Base-by-base conservation (phyloP, 352 stramenopile species). In the Elongisporangium anandrum region DNA sequence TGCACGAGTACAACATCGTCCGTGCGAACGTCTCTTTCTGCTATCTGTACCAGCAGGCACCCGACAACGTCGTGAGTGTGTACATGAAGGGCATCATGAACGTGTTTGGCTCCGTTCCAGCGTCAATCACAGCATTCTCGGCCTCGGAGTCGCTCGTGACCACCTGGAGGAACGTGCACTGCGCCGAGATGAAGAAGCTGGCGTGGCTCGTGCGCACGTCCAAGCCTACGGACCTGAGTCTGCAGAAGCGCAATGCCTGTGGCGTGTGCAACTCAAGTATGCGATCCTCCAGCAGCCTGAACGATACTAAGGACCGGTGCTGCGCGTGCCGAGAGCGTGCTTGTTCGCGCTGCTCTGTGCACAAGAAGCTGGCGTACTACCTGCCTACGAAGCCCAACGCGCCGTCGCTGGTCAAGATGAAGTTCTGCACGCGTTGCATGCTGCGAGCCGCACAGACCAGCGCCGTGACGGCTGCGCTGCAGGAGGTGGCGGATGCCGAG, bases 161-260 rank as follows among this genome's bases (percentile, higher is more conserved):
- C 0, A 45, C 10, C 1, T 45, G 34, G 34, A 45, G 10, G 13
- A 45, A 45, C 34, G 64, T 68, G n/a, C 54, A 66, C 17, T 71
- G 59, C 38, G 60, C 60, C 4, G 59, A 69, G 49, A 67, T 77
- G 54, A 83, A 84, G 57, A 86, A 86, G 29, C 66, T 86, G 2
- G 49, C 64, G 47, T 86, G 76, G 76, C 41, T 82, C 17, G 47
- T 68, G 58, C 29, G 29, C 29, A 41, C 29, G 29, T 41, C 29
- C 9, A 41, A 41, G 29, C 29, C 29, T 15, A 41, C 29, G 29
- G 29, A 41, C 29, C 9, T 41, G 29, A 41, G 29, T 41, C 49
- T 59, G 23, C 50, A 75, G n/a, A 60, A n/a, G 48, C 63, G 72
- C 41, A 41, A 41, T 13, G 29, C 29, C 29, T 78, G 70, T 55